Percentiles rank a stretch among this genome's conserved stretches.
phyloP scores from a whole-genome alignment of 1,284 basidiomycete genomes.

The Trichosporon sp. region DNA sequence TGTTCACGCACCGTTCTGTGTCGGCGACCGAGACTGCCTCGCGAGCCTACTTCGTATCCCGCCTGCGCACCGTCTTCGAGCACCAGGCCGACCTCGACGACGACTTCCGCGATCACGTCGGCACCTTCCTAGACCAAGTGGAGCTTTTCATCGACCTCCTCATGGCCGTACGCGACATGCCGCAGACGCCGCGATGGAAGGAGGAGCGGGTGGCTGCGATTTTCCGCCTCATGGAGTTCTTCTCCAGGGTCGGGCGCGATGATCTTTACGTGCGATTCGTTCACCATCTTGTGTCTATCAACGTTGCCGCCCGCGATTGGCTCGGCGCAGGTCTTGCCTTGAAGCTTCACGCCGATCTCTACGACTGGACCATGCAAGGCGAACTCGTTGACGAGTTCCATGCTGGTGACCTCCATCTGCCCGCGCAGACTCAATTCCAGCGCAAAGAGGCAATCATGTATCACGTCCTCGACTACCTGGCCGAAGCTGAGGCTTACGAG shows the following conservation, averaged over 20 bases:
- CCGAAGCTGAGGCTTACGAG: slow-evolving; percentile 94
- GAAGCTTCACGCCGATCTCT: slow-evolving; percentile 86
- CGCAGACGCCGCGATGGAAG: slow-evolving; percentile 84
- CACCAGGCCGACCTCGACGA: slow-evolving; percentile 67
- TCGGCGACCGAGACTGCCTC: slow-evolving; percentile 53
- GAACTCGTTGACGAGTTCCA: slow-evolving; percentile 73
- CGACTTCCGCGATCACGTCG: slow-evolving; percentile 68
- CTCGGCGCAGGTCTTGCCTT: slow-evolving; percentile 87
- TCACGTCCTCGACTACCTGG: slow-evolving; percentile 78
- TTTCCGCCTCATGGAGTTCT: slow-evolving; percentile 85
- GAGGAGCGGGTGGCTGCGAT: slow-evolving; percentile 93
- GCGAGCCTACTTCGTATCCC: slow-evolving; percentile 90
- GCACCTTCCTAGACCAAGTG: slow-evolving; percentile 78
- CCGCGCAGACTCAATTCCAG: slow-evolving; percentile 88
- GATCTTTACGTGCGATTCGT: slow-evolving; percentile 92
- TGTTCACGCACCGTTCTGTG: slow-evolving; percentile 31
- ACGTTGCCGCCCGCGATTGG: slow-evolving; percentile 79
- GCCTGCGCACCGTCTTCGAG: slow-evolving; percentile 82
- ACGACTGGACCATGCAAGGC: slow-evolving; percentile 76
- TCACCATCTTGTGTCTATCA: slow-evolving; percentile 83
- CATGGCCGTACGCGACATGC: slow-evolving; percentile 83
- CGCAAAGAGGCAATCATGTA: slow-evolving; percentile 86
- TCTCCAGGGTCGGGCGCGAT: slow-evolving; percentile 74
- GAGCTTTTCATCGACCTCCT: slow-evolving; percentile 92
- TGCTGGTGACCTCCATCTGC: slow-evolving; percentile 64